Percentiles rank a stretch among this genome's conserved stretches.
Evolutionary conservation across 2,329 filamentous ascomycete species (phyloP).

Genomic region (Westerdykella sp.): DNA sequence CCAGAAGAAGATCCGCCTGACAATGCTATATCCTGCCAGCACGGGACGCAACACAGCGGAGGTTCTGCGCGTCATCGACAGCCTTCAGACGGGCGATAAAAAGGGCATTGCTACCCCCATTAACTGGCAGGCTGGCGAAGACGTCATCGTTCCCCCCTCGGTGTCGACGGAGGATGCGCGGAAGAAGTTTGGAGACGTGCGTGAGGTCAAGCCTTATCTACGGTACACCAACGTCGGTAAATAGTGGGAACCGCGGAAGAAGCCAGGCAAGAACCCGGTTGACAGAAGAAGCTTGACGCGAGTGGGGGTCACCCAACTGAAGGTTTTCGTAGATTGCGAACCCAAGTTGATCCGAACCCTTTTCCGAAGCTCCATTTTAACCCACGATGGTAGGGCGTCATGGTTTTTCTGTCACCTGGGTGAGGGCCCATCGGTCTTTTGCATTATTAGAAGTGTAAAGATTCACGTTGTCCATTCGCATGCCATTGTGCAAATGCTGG

Average conservation of each 20-base stretch:
- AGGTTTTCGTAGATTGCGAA: too few relatives aligned
- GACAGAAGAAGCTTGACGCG: not conserved
- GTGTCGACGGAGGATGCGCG: conserved; percentile 80
- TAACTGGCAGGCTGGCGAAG: conserved; percentile 82
- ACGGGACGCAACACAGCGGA: conserved; percentile 62
- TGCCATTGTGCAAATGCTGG: too few relatives aligned
- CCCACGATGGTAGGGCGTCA: too few relatives aligned
- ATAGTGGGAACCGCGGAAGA: conserved; percentile 11
- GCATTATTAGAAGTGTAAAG: too few relatives aligned
- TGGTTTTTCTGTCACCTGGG: too few relatives aligned
- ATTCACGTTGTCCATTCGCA: too few relatives aligned
- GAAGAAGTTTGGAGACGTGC: conserved; percentile 74
- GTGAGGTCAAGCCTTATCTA: conserved; percentile 61
- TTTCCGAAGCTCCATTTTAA: too few relatives aligned
- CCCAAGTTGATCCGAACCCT: too few relatives aligned
- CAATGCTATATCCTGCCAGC: conserved; percentile 86
- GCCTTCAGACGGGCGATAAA: conserved; percentile 66
- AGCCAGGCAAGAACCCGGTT: not conserved
- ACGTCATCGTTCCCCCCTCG: conserved; percentile 83
- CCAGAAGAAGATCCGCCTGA: conserved; percentile 85
- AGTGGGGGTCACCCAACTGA: too few relatives aligned
- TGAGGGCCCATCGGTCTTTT: too few relatives aligned
- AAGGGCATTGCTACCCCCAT: conserved; percentile 83
- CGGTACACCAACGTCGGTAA: conserved; percentile 56
- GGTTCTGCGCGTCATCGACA: conserved; percentile 54